Base-by-base conservation (phyloP, 352 stramenopile species). In the Globisporangium heterothallicum region DNA sequence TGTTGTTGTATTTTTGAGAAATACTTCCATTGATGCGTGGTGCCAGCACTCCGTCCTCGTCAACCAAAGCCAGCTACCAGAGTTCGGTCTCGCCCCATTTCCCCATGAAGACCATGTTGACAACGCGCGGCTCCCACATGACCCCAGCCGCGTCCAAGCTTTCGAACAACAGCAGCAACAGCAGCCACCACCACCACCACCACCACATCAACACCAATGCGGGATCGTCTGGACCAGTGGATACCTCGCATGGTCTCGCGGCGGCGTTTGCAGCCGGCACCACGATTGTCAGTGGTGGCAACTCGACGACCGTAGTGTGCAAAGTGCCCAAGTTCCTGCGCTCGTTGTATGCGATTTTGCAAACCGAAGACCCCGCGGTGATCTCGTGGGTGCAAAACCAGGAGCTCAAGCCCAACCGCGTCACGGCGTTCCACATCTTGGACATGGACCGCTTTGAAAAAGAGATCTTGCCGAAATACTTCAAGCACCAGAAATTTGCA, bases 401-500 rank as follows among this genome's bases (percentile, higher is more conserved):
- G 4, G 70, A 82, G 45, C 70, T 90, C 26, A 74, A 70, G 64
- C 68, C 78, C 12, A 82, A 85, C 54, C 63, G 65, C 58, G 62
- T 74, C 10, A 83, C 69, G n/a, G 75, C 79, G 24, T 92, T 93
- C 58, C 75, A 89, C 52, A 89, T 93, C 60, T 72, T 91, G 13
- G 69, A 79, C 49, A 78, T 85, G 65, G 52, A 67, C 1, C 72
- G 76, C 54, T 88, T 98, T 30, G 88, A 98, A 71, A 56, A 73
- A 18, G 75, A 94, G 54, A 72, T 98, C 24, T 66, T 97, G 16
- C 87, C 91, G 18, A 86, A 89, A 52, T 97, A 97, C 68, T 97
- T 97, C 57, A 97, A 97, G 53, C 88, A 97, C 59, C 72, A 75
- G 42, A 96, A 91, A 54, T 97, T 96, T 61, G 86, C 91, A 47